Percentiles rank a stretch among this genome's conserved stretches.
Evolutionary conservation across 2,329 filamentous ascomycete species (phyloP).

Genomic region (Talaromyces atroroseus): DNA sequence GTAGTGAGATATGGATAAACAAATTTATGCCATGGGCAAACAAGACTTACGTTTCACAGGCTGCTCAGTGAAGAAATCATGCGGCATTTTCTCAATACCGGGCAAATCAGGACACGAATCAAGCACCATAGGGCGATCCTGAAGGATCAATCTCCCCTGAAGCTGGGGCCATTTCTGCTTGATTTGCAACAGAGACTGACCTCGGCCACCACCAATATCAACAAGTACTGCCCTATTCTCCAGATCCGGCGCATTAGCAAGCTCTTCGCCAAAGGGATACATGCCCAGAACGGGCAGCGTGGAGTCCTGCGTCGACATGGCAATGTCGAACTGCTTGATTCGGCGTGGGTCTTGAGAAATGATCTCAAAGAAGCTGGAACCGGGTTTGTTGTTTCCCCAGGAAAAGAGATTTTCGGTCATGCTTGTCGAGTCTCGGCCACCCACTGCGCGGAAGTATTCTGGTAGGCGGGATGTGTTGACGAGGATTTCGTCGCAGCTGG

Average conservation of each 20-base stretch:
- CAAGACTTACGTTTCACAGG: conserved; percentile 15
- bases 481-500: conserved; percentile 12
- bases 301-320: conserved; percentile 20
- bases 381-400: conserved; percentile 26
- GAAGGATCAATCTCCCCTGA: conserved; percentile 33
- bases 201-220: conserved; percentile 38
- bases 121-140: conserved; percentile 36
- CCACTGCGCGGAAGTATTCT: conserved; percentile 23
- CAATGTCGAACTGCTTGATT: conserved; percentile 19
- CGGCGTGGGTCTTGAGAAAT: conserved; percentile 23
- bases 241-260: conserved; percentile 5
- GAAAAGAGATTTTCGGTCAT: conserved; percentile 23
- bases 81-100: conserved; percentile 28
- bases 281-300: conserved; percentile 18
- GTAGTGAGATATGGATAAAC: not conserved
- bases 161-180: conserved; percentile 28
- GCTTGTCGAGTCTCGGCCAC: conserved; percentile 24
- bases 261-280: conserved; percentile 19
- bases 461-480: conserved; percentile 12
- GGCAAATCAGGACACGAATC: conserved; percentile 20
- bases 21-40: not conserved
- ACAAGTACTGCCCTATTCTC: conserved; percentile 30
- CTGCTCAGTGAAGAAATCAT: conserved; percentile 14
- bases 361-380: conserved; percentile 24
- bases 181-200: conserved; percentile 35